Base-by-base conservation (phyloP, 805 yeast genomes). In the Candida boleticola region DNA sequence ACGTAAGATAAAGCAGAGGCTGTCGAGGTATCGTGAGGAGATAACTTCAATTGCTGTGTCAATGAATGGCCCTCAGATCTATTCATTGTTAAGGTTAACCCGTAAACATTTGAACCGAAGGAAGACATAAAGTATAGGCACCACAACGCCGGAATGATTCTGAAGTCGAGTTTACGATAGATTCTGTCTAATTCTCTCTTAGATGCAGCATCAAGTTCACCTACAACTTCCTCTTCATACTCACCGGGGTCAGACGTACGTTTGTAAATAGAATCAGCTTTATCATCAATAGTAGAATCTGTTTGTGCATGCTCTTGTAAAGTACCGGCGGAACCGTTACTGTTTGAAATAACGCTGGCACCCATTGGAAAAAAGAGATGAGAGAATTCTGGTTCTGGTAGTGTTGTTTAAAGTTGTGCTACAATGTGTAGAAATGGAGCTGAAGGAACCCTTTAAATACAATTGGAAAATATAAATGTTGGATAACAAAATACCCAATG, bases 81-180 rank as follows among this genome's bases (percentile, higher is more conserved):
- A 63, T 87, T 87, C 95, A 87, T 87, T 5, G 95, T 87, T 45
- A 87, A 69, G 0, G 95, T 76, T 46, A 80, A 77, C 47, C 95
- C 95, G 52, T 84, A 88, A 14, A 86, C 85, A 25, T 80, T 79
- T 3, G 81, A 71, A 1, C 93, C 95, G 58, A 84, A 86, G 1
- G 95, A 85, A 1, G 89, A 79, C 40, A 87, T 64, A 55, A 87
- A 87, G 58, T 87, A 87, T 36, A 87, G 63, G 34, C 79, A 67
- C 95, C 95, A 87, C 43, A 87, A 65, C 0, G 92, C 89, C 2
- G 95, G 95, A 44, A 87, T 83, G 53, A 86, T 84, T 41, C 95
- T 71, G 36, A 58, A 55, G 55, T 86, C 95, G 19, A 86, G 66
- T 52, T 76, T 79, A 38, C 84, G 59, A 58, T 86, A 82, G 27